phyloP scores from a whole-genome alignment of 495 filamentous ascomycete genomes.

The Trichodelitschia bisporula region DNA sequence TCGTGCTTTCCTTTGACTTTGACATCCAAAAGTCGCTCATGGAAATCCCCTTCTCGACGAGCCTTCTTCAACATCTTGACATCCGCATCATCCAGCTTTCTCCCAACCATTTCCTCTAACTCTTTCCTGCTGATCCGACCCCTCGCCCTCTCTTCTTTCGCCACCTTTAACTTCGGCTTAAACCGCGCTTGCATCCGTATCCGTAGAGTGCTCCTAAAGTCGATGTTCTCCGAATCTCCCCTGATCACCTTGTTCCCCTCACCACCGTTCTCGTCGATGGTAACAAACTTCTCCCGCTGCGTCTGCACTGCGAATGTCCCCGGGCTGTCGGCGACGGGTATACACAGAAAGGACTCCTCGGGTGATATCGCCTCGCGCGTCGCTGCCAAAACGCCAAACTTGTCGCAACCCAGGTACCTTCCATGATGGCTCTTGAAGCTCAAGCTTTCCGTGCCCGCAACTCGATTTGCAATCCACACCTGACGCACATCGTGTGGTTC shows the following conservation, averaged over 20 bases:
- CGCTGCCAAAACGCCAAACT: slow-evolving; percentile 52
- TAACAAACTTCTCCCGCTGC: slow-evolving; percentile 3
- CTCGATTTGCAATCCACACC: slow-evolving; percentile 75
- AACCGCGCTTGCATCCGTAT: slow-evolving; percentile 89
- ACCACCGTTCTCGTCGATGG: not conserved
- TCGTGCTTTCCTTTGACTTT: slow-evolving; percentile 93
- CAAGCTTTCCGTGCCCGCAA: slow-evolving; percentile 56
- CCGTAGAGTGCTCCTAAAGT: slow-evolving; percentile 51
- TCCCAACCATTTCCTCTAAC: slow-evolving; percentile 59
- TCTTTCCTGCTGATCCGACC: slow-evolving; percentile 75
- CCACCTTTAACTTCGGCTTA: slow-evolving; percentile 55
- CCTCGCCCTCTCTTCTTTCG: slow-evolving; percentile 52
- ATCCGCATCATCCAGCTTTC: slow-evolving; percentile 60
- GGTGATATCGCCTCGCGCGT: slow-evolving; percentile 54
- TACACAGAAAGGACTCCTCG: slow-evolving; percentile 46
- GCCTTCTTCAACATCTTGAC: slow-evolving; percentile 63
- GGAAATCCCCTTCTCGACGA: slow-evolving; percentile 65
- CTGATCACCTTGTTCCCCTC: slow-evolving; percentile 32
- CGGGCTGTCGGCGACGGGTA: slow-evolving; percentile 9
- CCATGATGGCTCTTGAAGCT: slow-evolving; percentile 79
- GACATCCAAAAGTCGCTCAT: slow-evolving; percentile 69
- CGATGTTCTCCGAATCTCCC: slow-evolving; percentile 48
- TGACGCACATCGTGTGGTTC: slow-evolving; percentile 89
- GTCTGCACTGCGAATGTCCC: slow-evolving; percentile 15
- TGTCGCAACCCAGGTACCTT: slow-evolving; percentile 61